These are phyloP conservation scores for Kentomonas sorsogonicus DNA, from an alignment of 208 protist species.

Conservation along the genomic window DNA sequence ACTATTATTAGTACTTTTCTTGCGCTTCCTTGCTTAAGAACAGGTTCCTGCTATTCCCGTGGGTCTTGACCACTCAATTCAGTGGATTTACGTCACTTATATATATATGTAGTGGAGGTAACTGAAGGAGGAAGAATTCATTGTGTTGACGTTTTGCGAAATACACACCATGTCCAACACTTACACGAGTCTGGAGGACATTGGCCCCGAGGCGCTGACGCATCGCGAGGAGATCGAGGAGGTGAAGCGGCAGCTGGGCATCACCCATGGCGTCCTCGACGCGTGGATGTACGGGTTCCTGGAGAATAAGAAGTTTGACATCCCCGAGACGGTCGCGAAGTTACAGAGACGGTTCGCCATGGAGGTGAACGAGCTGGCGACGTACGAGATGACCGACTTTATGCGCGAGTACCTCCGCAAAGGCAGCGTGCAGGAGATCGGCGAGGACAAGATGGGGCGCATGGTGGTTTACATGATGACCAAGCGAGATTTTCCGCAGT, in stretches of 20 bases:
- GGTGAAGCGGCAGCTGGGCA: constrained; percentile 44
- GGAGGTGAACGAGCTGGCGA: constrained; percentile 50
- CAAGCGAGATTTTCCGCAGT: constrained; percentile 32
- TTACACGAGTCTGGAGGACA: constrained; percentile 39
- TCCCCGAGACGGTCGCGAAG: constrained; percentile 64
- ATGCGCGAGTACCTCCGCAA: constrained; percentile 44
- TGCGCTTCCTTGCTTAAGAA: too few species aligned
- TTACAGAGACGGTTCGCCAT: constrained; percentile 54
- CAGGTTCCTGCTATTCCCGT: too few species aligned
- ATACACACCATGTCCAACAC: constrained; percentile 10
- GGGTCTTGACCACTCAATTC: too few species aligned
- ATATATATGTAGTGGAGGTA: too few species aligned
- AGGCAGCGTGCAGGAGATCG: constrained; percentile 60
- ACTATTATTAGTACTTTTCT: too few species aligned
- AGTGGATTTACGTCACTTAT: too few species aligned
- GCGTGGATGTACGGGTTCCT: constrained; percentile 75
- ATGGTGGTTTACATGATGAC: constrained; percentile 43
- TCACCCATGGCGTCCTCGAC: constrained; percentile 48
- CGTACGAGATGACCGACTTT: constrained; percentile 48
- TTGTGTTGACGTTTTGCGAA: background rate
- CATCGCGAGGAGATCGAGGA: constrained; percentile 53
- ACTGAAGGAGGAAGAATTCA: too few species aligned
- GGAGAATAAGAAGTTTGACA: constrained; percentile 76
- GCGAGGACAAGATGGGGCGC: constrained; percentile 50
- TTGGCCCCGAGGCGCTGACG: constrained; percentile 42